These are phyloP conservation scores for Keithomyces neogunnii DNA, from an alignment of 2,329 filamentous ascomycete genomes.

Conservation along the genomic window DNA sequence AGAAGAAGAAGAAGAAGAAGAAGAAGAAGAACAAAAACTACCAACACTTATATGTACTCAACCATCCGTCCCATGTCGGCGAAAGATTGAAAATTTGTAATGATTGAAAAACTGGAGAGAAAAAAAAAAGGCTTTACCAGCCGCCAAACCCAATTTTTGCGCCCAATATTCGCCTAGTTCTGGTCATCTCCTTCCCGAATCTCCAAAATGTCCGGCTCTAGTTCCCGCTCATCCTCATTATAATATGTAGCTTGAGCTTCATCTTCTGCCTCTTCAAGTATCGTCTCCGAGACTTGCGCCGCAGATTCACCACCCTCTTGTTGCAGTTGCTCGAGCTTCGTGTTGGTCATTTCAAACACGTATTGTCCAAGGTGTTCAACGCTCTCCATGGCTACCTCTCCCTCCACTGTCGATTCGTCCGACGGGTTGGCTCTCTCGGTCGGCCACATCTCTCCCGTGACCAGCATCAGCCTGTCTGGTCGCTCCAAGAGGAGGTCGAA, in stretches of 20 bases:
- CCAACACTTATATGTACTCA: too few species aligned
- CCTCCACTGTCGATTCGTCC: conserved; percentile 35
- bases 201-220: conserved; percentile 27
- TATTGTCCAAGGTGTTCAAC: conserved; percentile 95
- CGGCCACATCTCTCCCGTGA: conserved; percentile 81
- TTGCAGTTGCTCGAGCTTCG: conserved; percentile 41
- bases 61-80: too few species aligned
- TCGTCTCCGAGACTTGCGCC: conserved; percentile 13
- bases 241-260: conserved; percentile 22
- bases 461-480: conserved; percentile 73
- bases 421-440: conserved; percentile 44
- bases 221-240: conserved; percentile 20
- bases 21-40: too few species aligned
- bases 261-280: conserved; percentile 19
- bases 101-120: too few species aligned
- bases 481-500: conserved; percentile 71
- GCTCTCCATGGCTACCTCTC: conserved; percentile 69
- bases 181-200: conserved; percentile 19
- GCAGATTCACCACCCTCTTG: conserved; percentile 22
- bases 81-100: too few species aligned
- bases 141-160: background rate
- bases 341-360: conserved; percentile 89
- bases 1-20: too few species aligned
- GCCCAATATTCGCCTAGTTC: background rate
- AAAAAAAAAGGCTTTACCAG: background rate